Evolutionary conservation across 192 early-diverging fungal genomes (phyloP), one percentile per base, ranked within the genome.

Genomic region (Podochytrium sp.): DNA sequence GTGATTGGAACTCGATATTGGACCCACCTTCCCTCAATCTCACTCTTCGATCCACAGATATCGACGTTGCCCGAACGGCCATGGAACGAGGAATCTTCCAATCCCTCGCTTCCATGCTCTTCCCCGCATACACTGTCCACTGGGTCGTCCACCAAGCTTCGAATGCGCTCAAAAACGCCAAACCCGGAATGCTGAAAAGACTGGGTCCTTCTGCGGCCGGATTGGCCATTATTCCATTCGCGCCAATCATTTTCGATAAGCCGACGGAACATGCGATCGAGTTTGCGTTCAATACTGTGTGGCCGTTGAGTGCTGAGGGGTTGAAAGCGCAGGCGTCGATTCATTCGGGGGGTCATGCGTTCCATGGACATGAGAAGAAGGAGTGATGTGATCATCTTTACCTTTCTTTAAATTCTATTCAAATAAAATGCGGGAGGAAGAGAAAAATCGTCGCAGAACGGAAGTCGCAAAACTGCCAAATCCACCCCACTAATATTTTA

Each of bases 211-310:
- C 89, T 1, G 82, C 71, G 1, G 63, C 83, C 42, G 89, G 89
- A 59, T 73, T 90, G n/a, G 65, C 75, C 32, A 71, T 86, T 33
- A 81, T 90, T 25, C 89, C 89, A 3, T 74, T 84, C 53, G 62
- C 89, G 32, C 89, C 89, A 2, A 73, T 72, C 30, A 83, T 90
- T 52, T 90, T 89, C 62, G 89, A 90, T 73, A 78, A 90, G 37
- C 83, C 87, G 18, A 76, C 88, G 23, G 89, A 90, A 63, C 73
- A 77, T 27, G 76, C 81, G 16, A 81, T 88, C 16, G 87, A 89
- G 58, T 80, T 76, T 37, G 79, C 79, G 12, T 90, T 90, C 75
- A 81, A 86, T 32, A 23, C 53, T 0, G 43, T 76, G 14, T 70
- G 63, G 76, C 76, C 76, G n/a, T 37, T 64, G 25, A 41, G 61